A percentile compares a stretch with the other conserved stretches of the same genome.
Evolutionary conservation across 768 basidiomycete species (phyloP).

Genomic region (Suillus weaverae): DNA sequence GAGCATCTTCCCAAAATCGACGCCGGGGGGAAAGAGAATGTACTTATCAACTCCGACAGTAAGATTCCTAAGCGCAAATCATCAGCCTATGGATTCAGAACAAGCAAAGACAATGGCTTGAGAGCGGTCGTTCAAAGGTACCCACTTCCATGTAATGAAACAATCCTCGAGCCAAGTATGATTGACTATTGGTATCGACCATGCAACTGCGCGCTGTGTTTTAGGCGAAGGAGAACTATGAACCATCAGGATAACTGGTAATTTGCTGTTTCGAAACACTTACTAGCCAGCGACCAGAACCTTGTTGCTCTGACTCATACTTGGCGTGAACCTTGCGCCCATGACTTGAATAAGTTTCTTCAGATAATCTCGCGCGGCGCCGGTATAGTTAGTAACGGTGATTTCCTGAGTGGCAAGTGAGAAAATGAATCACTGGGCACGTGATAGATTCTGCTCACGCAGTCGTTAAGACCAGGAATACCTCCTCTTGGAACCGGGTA

Average conservation of each 20-base stretch:
- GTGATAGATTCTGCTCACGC: constrained; percentile 47
- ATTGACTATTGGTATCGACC: constrained; percentile 87
- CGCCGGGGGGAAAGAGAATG: constrained; percentile 62
- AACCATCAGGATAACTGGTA: background rate
- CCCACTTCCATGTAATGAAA: constrained; percentile 69
- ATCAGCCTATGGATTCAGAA: background rate
- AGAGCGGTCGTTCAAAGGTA: background rate
- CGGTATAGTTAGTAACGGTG: constrained; percentile 88
- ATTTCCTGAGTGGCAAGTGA: constrained; percentile 51
- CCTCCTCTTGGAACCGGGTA: constrained; percentile 71
- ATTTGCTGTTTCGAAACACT: constrained; percentile 28
- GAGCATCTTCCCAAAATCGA: constrained; percentile 58
- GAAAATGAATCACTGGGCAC: constrained; percentile 1
- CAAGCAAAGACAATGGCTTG: background rate
- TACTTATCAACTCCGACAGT: constrained; percentile 68
- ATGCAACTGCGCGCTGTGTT: constrained; percentile 68
- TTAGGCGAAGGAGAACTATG: constrained; percentile 50
- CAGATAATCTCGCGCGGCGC: constrained; percentile 83
- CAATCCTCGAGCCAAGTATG: constrained; percentile 93
- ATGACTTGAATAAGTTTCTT: constrained; percentile 76
- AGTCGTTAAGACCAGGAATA: constrained; percentile 57
- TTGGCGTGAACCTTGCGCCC: constrained; percentile 82
- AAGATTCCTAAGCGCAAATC: constrained; percentile 36
- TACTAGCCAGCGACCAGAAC: constrained; percentile 84
- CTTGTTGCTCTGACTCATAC: constrained; percentile 75